phyloP scores from a whole-genome alignment of 495 filamentous ascomycete species.

The Hypoxylon perforatum region DNA sequence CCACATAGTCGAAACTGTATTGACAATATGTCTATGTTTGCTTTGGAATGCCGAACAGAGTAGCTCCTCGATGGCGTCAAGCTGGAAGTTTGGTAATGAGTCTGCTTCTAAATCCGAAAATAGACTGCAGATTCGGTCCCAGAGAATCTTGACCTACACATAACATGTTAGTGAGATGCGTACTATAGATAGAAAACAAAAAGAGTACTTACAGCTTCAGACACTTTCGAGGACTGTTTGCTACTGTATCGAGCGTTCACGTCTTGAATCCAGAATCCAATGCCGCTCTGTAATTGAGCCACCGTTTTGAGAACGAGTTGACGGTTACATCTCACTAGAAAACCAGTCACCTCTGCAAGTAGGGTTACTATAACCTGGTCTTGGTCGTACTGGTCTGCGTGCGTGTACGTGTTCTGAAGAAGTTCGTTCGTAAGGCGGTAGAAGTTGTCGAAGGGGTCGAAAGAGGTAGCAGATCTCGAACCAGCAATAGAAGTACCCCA shows the following conservation, averaged over 20 bases:
- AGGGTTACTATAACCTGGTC: slow-evolving; percentile 41
- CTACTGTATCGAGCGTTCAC: slow-evolving; percentile 48
- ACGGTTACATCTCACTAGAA: slow-evolving; percentile 52
- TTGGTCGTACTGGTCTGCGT: slow-evolving; percentile 36
- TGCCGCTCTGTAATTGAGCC: slow-evolving; percentile 67
- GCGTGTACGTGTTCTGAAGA: slow-evolving; percentile 58
- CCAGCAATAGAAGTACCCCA: slow-evolving; percentile 65
- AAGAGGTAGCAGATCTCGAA: slow-evolving; percentile 54
- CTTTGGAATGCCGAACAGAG: slow-evolving; percentile 57
- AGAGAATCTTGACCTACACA: slow-evolving; percentile 51
- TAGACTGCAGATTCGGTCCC: slow-evolving; percentile 52
- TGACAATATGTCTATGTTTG: slow-evolving; percentile 56
- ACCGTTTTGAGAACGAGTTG: slow-evolving; percentile 53
- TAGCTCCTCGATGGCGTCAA: slow-evolving; percentile 52
- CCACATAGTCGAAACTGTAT: slow-evolving; percentile 54
- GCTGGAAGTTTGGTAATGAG: slow-evolving; percentile 47
- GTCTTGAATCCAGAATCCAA: slow-evolving; percentile 72
- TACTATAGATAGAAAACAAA: not conserved
- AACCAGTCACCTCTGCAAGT: slow-evolving; percentile 49
- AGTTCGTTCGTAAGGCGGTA: slow-evolving; percentile 64
- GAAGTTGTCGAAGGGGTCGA: slow-evolving; percentile 70
- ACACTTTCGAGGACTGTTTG: slow-evolving; percentile 39
- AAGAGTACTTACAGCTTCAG: slow-evolving; percentile 50
- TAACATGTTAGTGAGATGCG: slow-evolving; percentile 30
- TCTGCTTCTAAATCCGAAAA: slow-evolving; percentile 44